Base-by-base conservation (phyloP, 2,329 filamentous ascomycete species). In the Arthrobotrys sinensis region DNA sequence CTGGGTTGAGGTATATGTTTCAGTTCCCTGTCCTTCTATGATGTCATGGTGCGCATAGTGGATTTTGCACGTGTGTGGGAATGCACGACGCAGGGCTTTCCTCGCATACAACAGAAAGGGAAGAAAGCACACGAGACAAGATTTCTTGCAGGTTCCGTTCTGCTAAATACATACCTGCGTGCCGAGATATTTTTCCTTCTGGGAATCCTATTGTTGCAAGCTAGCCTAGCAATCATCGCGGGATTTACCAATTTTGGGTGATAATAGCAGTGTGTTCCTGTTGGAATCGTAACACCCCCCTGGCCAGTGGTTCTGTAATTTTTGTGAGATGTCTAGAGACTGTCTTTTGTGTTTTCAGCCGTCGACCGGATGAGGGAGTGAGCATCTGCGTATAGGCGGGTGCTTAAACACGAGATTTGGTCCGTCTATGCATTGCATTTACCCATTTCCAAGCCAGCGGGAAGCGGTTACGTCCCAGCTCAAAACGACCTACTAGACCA, bases 31-130 rank as follows among this genome's bases (percentile, higher is more conserved):
- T 21, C 36, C 52, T 57, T 32, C n/a, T 24, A 34, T 76, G 72
- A 76, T 76, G 72, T 76, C 72, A 76, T 60, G 40, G 72, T 76
- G 65, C 65, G 38, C 72, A 70, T 60, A 28, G 72, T 76, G 65
- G 72, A 45, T 52, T 62, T 60, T 67, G 65, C 72, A 76, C 65
- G 60, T 70, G 71, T 50, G 46, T 55, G 36, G 32, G 36, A 63
- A 63, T 55, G 57, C 28, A 21, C 32, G 52, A 68, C 45, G 45
- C 72, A 70, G 40, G 66, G 53, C 53, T 48, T 48, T 64, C 14
- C 28, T 19, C 14, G 7, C 34, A 16, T 12, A 64, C 24, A 16
- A 21, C 16, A 60, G 16, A 21, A 43, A 19, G 43, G 36, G 10
- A 43, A 32, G 19, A 21, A 52, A 28, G 36, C 52, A 60, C 55